A percentile compares a stretch with the other conserved stretches of the same genome.
phyloP scores from a whole-genome alignment of 495 filamentous ascomycete species.

The Haplographium delicatum region DNA sequence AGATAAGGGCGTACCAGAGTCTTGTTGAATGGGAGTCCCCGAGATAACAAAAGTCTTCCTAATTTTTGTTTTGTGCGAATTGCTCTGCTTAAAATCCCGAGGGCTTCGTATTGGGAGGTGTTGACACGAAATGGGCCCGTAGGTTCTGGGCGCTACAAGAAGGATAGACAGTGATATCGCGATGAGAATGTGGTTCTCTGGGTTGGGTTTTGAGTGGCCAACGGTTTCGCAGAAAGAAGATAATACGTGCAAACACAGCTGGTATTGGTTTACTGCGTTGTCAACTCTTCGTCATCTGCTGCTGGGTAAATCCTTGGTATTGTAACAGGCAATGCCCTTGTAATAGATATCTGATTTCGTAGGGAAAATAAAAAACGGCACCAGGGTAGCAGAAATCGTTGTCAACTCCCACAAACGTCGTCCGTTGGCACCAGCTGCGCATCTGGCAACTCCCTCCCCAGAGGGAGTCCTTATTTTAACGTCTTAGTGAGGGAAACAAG shows the following conservation, averaged over 20 bases:
- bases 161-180: not conserved
- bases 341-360: conserved; percentile 7
- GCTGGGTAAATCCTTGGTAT: conserved; percentile 17
- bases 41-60: not conserved
- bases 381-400: conserved; percentile 5
- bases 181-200: conserved; percentile 1
- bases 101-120: conserved; percentile 1
- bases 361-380: conserved; percentile 16
- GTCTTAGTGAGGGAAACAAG: not conserved
- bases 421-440: not conserved
- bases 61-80: conserved; percentile 8
- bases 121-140: not conserved
- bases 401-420: not conserved
- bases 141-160: conserved; percentile 1
- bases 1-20: conserved; percentile 8
- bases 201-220: not conserved
- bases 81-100: conserved; percentile 6
- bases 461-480: conserved; percentile 14
- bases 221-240: conserved; percentile 11
- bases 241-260: conserved; percentile 5
- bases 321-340: conserved; percentile 18
- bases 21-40: not conserved
- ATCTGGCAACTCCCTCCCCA: not conserved
- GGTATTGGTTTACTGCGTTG: conserved; percentile 22
- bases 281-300: conserved; percentile 19